Evolutionary conservation across 129 eudicot genomes (phyloP), one percentile per base, ranked within the genome.

Genomic region (Deinandra increscens): DNA sequence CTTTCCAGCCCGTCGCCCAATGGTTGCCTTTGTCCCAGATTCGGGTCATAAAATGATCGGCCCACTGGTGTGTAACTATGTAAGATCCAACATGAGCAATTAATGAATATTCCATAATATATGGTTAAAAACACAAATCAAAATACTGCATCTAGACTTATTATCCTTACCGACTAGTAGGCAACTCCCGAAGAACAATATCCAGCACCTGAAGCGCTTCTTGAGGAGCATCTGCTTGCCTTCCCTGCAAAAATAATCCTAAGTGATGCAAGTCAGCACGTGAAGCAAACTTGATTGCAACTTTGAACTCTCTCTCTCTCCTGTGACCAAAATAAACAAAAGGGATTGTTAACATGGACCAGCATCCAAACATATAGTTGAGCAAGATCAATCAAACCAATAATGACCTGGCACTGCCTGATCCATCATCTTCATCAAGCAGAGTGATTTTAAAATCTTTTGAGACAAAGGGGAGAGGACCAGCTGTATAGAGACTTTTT

Each of bases 171-270:
- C 89, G 50, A 17, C 71, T 36, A 13, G 97, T 93, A 4, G 97
- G 97, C 69, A 83, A 69, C 71, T 93, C 99, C 19, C 99, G 91
- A 46, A 93, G 81, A 75, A 93, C 99, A 82, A 93, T 89, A 70
- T 93, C 99, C 66, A 93, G 73, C 65, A 93, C 95, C 71, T 93
- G 99, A 29, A 93, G 87, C 3, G 97, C 96, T 77, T 93, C 97
- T 51, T 93, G 97, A 0, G 99, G 99, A 7, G 97, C 97, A 83
- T 93, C 99, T 31, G 99, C 95, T 67, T 83, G 95, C 78, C 80
- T 85, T 3, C 99, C 99, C 54, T 82, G 73, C 51, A 93, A 68
- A 71, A 93, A 93, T 93, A 87, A 79, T 6, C 79, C 93, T n/a
- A 89, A 74, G 69, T 93, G 99, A 71, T 89, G 95, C 84, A 93